Conservation (phyloP, 2,329 filamentous ascomycete species). For the Kalmusia sp. region DNA sequence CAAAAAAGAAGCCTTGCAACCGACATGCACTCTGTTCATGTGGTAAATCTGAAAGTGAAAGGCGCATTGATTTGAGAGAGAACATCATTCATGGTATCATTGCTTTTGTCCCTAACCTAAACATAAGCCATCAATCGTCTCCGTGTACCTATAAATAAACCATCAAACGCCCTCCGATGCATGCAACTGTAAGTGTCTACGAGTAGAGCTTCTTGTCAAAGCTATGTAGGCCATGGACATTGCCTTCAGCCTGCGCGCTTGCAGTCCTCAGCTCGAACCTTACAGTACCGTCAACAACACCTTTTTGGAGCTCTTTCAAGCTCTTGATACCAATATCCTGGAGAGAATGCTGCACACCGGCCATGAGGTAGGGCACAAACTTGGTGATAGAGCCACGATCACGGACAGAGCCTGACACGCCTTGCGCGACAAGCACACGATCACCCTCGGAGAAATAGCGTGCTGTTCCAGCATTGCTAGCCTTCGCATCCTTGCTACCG, state of each 20-base stretch:
- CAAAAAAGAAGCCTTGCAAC: no score
- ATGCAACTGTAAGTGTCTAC: constrained; percentile 54
- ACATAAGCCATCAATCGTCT: constrained; percentile 34
- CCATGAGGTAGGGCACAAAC: constrained; percentile 94
- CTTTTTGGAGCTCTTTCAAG: constrained; percentile 76
- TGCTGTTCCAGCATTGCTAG: constrained; percentile 91
- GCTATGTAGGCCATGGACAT: constrained; percentile 94
- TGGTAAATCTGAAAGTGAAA: no score
- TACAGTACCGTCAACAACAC: constrained; percentile 75
- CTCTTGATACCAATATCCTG: constrained; percentile 93
- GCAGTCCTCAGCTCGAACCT: constrained; percentile 94
- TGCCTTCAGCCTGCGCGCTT: constrained; percentile 94
- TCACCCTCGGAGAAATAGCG: constrained; percentile 99
- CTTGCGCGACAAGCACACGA: constrained; percentile 92
- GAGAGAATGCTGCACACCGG: constrained; percentile 95
- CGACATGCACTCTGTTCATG: no score
- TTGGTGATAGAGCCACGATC: constrained; percentile 88
- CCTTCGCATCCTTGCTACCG: constrained; percentile 72
- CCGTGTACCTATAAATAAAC: constrained; percentile 24
- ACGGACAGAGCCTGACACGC: constrained; percentile 86
- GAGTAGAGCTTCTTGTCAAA: constrained; percentile 99
- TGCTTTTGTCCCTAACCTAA: constrained; percentile 41
- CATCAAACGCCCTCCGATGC: constrained; percentile 41
- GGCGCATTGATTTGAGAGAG: no score
- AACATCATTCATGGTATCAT: constrained; percentile 39